These are phyloP conservation scores for Exophiala bonariae DNA, from an alignment of 2,329 filamentous ascomycete species.

Conservation along the genomic window DNA sequence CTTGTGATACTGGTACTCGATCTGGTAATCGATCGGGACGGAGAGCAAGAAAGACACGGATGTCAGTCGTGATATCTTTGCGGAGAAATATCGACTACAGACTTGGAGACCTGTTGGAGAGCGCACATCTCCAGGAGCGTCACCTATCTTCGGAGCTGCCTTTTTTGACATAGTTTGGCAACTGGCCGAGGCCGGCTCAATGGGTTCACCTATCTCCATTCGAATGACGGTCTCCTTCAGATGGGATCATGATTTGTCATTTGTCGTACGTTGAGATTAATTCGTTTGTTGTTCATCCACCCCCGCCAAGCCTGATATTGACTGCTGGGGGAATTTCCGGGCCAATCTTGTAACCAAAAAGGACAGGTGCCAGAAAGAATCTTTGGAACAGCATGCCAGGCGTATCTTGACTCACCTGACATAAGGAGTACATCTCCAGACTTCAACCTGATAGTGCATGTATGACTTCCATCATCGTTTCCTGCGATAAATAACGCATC, in stretches of 20 bases:
- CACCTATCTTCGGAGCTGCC: background rate
- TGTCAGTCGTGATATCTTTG: no score
- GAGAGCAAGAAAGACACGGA: no score
- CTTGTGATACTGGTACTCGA: no score
- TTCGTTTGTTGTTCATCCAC: slow-evolving; percentile 84
- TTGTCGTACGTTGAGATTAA: slow-evolving; percentile 91
- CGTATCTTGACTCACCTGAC: slow-evolving; percentile 76
- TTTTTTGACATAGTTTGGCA: no score
- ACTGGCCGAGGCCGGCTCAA: no score
- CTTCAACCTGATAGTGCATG: slow-evolving; percentile 62
- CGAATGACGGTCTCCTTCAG: no score
- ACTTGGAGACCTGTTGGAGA: no score
- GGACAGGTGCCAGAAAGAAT: slow-evolving; percentile 80
- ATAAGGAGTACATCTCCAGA: slow-evolving; percentile 93
- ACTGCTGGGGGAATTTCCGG: slow-evolving; percentile 46
- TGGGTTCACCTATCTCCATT: no score
- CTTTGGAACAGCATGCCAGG: slow-evolving; percentile 94
- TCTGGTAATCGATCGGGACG: no score
- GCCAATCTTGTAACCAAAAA: slow-evolving; percentile 72
- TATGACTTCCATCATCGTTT: slow-evolving; percentile 52
- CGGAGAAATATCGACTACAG: no score
- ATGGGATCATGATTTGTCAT: slow-evolving; percentile 54
- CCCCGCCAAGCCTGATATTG: slow-evolving; percentile 70
- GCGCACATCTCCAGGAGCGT: no score
- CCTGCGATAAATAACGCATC: slow-evolving; percentile 86